Evolutionary conservation across 1,284 basidiomycete genomes (phyloP).

Genomic region (Irpex lacteus): DNA sequence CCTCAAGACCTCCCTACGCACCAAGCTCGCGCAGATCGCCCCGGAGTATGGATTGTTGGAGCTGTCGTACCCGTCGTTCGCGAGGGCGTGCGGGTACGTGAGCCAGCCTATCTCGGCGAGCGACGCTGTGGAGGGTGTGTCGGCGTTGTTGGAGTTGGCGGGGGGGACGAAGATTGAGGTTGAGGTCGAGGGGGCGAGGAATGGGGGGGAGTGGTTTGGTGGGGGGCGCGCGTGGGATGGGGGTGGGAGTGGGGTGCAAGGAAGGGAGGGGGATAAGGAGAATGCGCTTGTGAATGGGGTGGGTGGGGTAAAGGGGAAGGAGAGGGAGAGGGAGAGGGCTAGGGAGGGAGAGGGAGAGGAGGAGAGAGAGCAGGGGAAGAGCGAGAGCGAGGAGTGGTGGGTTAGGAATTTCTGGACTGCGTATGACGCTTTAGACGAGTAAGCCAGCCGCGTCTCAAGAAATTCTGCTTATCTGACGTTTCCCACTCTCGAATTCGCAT

Average conservation of each 20-base stretch:
- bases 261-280: constrained; percentile 44
- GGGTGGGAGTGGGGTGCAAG: constrained; percentile 28
- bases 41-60: constrained; percentile 98
- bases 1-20: constrained; percentile 80
- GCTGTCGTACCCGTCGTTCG: constrained; percentile 90
- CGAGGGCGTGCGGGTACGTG: constrained; percentile 87
- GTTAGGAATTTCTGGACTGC: constrained; percentile 92
- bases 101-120: constrained; percentile 86
- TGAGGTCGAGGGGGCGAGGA: constrained; percentile 78
- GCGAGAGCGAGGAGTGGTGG: constrained; percentile 76
- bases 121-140: constrained; percentile 90
- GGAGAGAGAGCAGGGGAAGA: constrained; percentile 28
- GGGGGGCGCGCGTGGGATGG: no score
- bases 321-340: background rate
- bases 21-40: constrained; percentile 86
- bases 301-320: constrained; percentile 27
- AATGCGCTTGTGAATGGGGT: constrained; percentile 38
- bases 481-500: no score
- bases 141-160: constrained; percentile 88
- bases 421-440: constrained; percentile 89
- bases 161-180: constrained; percentile 88
- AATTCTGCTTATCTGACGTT: no score
- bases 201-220: constrained; percentile 93
- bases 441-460: no score
- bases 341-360: constrained; percentile 19